A percentile compares a stretch with the other conserved stretches of the same genome.
These are phyloP conservation scores for Cephaloascus albidus DNA, from an alignment of 805 yeast genomes.

Conservation along the genomic window DNA sequence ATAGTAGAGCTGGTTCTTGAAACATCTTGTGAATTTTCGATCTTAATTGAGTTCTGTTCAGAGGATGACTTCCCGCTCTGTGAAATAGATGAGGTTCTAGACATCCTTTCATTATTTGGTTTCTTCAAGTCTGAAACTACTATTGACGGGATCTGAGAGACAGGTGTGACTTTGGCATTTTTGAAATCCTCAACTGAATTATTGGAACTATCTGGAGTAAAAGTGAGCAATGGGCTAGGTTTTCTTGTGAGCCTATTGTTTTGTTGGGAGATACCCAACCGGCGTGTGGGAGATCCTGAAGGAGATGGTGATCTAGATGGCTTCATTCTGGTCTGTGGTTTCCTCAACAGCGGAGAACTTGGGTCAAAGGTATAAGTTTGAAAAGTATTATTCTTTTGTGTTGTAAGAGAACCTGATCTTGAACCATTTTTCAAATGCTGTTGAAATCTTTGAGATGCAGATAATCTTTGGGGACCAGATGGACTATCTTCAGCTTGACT, in stretches of 20 bases:
- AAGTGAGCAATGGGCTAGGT: background rate
- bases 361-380: slow-evolving; percentile 31
- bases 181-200: background rate
- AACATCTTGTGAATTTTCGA: background rate
- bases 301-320: background rate
- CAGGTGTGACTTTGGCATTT: background rate
- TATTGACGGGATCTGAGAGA: background rate
- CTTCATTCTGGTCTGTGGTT: background rate
- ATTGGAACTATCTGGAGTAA: background rate
- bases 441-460: slow-evolving; percentile 29
- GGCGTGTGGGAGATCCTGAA: background rate
- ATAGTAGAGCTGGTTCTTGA: slow-evolving; percentile 2
- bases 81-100: background rate
- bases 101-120: too few relatives aligned
- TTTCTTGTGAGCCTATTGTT: background rate
- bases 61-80: background rate
- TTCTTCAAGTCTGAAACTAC: background rate
- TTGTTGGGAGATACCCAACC: too few relatives aligned
- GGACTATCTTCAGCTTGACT: background rate
- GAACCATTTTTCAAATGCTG: slow-evolving; percentile 28
- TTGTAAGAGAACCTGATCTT: slow-evolving; percentile 22
- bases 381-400: slow-evolving; percentile 25
- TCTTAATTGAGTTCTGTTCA: background rate
- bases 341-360: slow-evolving; percentile 15
- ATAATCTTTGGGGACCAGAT: slow-evolving; percentile 9